Conservation (phyloP, 2,329 filamentous ascomycete genomes). For the Epichloe bromicola region DNA sequence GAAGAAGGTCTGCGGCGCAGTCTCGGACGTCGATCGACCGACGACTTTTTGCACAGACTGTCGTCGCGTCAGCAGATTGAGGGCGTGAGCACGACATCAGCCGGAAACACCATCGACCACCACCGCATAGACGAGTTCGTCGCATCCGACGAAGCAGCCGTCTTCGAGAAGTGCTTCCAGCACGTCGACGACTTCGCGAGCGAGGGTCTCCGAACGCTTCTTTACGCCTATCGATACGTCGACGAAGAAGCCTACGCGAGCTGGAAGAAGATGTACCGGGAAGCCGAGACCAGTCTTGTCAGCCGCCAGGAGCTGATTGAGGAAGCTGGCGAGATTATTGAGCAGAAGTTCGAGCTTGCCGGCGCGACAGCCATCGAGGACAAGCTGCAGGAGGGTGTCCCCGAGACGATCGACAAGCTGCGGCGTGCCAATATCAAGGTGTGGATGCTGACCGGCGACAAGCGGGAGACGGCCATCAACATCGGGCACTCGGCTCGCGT, state of each 20-base stretch:
- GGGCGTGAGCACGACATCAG: conserved; percentile 3
- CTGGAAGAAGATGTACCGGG: conserved; percentile 68
- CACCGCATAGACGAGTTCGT: conserved; percentile 46
- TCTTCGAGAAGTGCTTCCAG: conserved; percentile 78
- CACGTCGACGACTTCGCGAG: conserved; percentile 83
- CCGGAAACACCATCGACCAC: conserved; percentile 32
- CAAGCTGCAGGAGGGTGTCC: conserved; percentile 79
- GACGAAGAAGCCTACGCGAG: conserved; percentile 58
- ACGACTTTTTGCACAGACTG: conserved; percentile 9
- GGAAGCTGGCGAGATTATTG: conserved; percentile 66
- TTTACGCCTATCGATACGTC: conserved; percentile 71
- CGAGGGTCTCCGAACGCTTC: conserved; percentile 72
- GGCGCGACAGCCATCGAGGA: conserved; percentile 91
- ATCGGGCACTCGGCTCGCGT: conserved; percentile 80
- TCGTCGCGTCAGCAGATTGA: too few species aligned
- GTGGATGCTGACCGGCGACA: conserved; percentile 95
- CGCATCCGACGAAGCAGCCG: conserved; percentile 46
- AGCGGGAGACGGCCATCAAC: conserved; percentile 84
- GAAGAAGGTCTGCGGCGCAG: conserved; percentile 19
- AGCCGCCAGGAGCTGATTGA: conserved; percentile 72
- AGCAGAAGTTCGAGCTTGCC: conserved; percentile 67
- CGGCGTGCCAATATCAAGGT: conserved; percentile 82
- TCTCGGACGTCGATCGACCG: conserved; percentile 18
- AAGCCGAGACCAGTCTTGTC: conserved; percentile 71
- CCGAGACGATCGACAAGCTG: conserved; percentile 83